Evolutionary conservation across 495 filamentous ascomycete species (phyloP).

Genomic region (Trichoderma virens): DNA sequence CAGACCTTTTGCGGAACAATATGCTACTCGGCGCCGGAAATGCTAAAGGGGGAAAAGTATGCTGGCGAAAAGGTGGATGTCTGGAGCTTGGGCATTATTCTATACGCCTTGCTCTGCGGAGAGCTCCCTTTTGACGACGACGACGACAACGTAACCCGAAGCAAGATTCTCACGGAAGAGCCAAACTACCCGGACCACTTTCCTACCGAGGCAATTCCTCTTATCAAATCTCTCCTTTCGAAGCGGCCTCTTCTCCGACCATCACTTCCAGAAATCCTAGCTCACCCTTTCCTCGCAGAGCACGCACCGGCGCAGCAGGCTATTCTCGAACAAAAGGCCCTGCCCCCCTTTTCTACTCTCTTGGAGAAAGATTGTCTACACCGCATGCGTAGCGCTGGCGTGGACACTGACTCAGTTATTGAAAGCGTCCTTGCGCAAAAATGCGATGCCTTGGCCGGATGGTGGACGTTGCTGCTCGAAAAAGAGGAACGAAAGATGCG

Average conservation of each 20-base stretch:
- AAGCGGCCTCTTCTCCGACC: conserved; percentile 84
- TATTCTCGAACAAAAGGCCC: conserved; percentile 77
- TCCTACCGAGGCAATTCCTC: conserved; percentile 62
- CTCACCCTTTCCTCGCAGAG: conserved; percentile 83
- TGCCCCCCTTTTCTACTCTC: conserved; percentile 76
- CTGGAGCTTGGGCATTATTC: conserved; percentile 94
- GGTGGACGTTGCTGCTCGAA: conserved; percentile 93
- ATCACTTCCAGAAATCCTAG: conserved; percentile 76
- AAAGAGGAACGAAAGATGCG: conserved; percentile 89
- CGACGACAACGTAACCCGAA: conserved; percentile 75
- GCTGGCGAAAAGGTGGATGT: conserved; percentile 96
- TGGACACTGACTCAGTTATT: conserved; percentile 89
- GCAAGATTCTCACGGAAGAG: conserved; percentile 74
- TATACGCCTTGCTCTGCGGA: conserved; percentile 85
- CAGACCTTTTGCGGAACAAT: conserved; percentile 98
- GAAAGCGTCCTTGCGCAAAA: conserved; percentile 85
- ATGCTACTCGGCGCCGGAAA: conserved; percentile 95
- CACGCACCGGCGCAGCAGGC: conserved; percentile 82
- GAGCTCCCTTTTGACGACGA: conserved; percentile 97
- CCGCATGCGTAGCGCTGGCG: conserved; percentile 89
- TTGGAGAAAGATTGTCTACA: conserved; percentile 87
- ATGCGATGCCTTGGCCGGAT: conserved; percentile 85
- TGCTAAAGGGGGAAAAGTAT: conserved; percentile 98
- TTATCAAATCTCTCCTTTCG: conserved; percentile 71
- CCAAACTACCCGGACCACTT: conserved; percentile 77